A percentile compares a stretch with the other conserved stretches of the same genome.
Conservation (phyloP, 208 protist species). For the Leishmania martiniquensis region DNA sequence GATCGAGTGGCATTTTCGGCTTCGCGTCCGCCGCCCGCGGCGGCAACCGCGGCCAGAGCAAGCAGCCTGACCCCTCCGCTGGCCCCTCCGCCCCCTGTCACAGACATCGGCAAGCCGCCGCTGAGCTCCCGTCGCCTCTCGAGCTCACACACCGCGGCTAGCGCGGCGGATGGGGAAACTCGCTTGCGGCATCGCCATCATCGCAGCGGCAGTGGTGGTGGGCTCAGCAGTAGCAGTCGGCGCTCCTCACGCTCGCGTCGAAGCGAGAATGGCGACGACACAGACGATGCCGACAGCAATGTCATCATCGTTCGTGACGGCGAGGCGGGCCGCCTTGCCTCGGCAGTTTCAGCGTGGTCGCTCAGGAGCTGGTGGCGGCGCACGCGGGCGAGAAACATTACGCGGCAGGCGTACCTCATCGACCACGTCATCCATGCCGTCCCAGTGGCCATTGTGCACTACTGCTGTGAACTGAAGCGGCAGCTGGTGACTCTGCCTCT, state of each 20-base stretch:
- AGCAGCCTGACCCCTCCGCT: conserved; percentile 28
- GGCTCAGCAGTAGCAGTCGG: conserved; percentile 19
- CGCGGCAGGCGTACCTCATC: conserved; percentile 38
- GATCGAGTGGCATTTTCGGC: conserved; percentile 10
- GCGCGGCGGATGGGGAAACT: background rate
- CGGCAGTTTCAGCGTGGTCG: conserved; percentile 15
- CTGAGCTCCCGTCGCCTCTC: conserved; percentile 46
- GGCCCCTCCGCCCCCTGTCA: conserved; percentile 24
- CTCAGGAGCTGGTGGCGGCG: conserved; percentile 27
- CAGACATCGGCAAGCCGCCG: conserved; percentile 55
- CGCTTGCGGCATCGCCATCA: conserved; percentile 23
- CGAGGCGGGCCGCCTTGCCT: background rate
- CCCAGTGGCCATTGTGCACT: conserved; percentile 63
- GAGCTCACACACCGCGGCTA: conserved; percentile 7
- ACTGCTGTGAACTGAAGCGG: conserved; percentile 60
- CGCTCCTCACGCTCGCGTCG: conserved; percentile 16
- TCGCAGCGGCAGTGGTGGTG: conserved; percentile 24
- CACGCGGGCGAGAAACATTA: conserved; percentile 39
- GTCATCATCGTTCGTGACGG: conserved; percentile 29
- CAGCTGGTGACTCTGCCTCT: conserved; percentile 68
- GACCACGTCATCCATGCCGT: conserved; percentile 70
- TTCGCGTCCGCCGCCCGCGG: conserved; percentile 20
- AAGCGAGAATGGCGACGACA: conserved; percentile 6
- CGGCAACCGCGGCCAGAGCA: conserved; percentile 4
- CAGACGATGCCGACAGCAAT: conserved; percentile 3